Evolutionary conservation across 176 grass and related monocot genomes (phyloP).

Genomic region (Eleusine coracana): DNA sequence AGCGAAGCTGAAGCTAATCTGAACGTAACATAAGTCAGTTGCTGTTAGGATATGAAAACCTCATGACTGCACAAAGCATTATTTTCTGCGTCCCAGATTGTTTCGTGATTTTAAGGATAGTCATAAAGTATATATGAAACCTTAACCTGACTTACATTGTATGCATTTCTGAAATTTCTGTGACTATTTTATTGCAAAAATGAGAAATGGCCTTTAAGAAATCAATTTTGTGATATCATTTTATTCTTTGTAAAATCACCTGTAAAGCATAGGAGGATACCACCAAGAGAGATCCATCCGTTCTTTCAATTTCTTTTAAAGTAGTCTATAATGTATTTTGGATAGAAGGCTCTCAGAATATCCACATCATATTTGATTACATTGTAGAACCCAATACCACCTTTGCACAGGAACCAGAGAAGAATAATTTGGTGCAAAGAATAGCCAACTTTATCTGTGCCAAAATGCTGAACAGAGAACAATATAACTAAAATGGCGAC

Average conservation of each 20-base stretch:
- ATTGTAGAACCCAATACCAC: constrained; percentile 64
- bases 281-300: constrained; percentile 78
- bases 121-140: no score
- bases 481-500: constrained; percentile 70
- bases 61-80: no score
- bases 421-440: constrained; percentile 72
- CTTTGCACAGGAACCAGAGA: constrained; percentile 72
- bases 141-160: no score
- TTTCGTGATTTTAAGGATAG: no score
- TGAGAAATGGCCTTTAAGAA: neutral
- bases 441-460: constrained; percentile 89
- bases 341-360: constrained; percentile 71
- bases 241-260: constrained; percentile 35
- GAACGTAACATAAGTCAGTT: neutral
- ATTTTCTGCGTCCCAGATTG: no score
- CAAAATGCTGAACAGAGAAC: constrained; percentile 72
- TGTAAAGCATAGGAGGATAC: constrained; percentile 74
- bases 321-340: constrained; percentile 65
- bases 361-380: constrained; percentile 52
- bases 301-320: constrained; percentile 66
- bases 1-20: constrained; percentile 75
- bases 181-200: constrained; percentile 50
- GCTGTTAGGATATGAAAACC: neutral
- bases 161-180: no score
- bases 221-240: constrained; percentile 8